phyloP scores from a whole-genome alignment of 257 asterid species.

The Solanum neorickii region DNA sequence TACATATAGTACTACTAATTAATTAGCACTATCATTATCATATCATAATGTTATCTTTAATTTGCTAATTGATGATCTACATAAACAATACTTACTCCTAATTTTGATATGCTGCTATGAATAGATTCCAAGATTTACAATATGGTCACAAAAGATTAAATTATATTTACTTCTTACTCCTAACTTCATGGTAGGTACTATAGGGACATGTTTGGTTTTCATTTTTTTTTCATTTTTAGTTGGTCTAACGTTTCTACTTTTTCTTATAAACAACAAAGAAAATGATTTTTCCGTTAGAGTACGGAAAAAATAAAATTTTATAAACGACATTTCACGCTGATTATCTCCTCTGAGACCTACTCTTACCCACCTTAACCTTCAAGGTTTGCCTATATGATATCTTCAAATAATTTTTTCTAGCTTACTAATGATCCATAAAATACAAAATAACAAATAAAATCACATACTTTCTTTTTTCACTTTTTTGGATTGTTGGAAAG shows the following conservation, averaged over 20 bases:
- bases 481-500: not conserved
- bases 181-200: not conserved
- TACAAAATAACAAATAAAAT: not conserved
- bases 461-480: not conserved
- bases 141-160: not conserved
- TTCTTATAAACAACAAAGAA: not conserved
- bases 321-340: not conserved
- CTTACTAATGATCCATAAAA: not conserved
- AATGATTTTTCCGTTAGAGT: rapidly evolving
- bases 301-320: not conserved
- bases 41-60: conserved; percentile 6
- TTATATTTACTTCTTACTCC: not conserved
- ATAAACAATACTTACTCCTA: not conserved
- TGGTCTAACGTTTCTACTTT: not conserved
- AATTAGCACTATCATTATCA: conserved; percentile 11
- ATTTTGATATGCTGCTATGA: not conserved
- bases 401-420: not conserved
- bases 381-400: not conserved
- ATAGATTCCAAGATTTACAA: not conserved
- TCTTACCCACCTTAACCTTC: not conserved
- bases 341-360: not conserved
- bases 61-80: not conserved
- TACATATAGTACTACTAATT: not conserved
- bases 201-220: not conserved
- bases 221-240: not conserved